phyloP scores from a whole-genome alignment of 2,329 filamentous ascomycete species.

The Apiospora kogelbergensis region DNA sequence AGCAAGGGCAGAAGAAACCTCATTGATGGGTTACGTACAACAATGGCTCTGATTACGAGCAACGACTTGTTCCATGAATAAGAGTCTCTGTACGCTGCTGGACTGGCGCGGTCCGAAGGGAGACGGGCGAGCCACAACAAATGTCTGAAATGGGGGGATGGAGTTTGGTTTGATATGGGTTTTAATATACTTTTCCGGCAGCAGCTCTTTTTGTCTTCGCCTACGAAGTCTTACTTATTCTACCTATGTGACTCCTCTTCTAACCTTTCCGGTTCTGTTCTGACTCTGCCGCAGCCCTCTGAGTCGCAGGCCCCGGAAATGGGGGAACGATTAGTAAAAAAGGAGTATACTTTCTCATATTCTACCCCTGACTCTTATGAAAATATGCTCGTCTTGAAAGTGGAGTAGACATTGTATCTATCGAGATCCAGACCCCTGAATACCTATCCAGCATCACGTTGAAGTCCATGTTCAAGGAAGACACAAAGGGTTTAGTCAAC shows the following conservation, averaged over 20 bases:
- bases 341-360: not conserved
- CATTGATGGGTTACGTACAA: not conserved
- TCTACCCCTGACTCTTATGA: not conserved
- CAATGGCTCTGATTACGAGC: not conserved
- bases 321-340: not conserved
- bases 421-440: not conserved
- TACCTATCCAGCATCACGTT: not conserved
- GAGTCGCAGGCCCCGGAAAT: not conserved
- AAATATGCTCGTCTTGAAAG: not conserved
- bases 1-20: not conserved
- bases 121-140: not conserved
- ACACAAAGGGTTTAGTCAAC: not conserved
- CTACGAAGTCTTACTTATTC: not conserved
- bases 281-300: not conserved
- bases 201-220: not conserved
- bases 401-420: not conserved
- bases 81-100: not conserved
- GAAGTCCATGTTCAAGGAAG: too few relatives aligned
- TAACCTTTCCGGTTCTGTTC: not conserved
- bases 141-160: constrained; percentile 5
- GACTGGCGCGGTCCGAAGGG: not conserved
- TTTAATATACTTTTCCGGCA: constrained; percentile 10
- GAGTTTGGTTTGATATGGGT: constrained; percentile 13
- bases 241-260: not conserved
- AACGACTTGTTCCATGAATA: not conserved